Percentiles rank a stretch among this genome's conserved stretches.
Evolutionary conservation across 495 filamentous ascomycete species (phyloP).

Genomic region (Penicillium egyptiacum): DNA sequence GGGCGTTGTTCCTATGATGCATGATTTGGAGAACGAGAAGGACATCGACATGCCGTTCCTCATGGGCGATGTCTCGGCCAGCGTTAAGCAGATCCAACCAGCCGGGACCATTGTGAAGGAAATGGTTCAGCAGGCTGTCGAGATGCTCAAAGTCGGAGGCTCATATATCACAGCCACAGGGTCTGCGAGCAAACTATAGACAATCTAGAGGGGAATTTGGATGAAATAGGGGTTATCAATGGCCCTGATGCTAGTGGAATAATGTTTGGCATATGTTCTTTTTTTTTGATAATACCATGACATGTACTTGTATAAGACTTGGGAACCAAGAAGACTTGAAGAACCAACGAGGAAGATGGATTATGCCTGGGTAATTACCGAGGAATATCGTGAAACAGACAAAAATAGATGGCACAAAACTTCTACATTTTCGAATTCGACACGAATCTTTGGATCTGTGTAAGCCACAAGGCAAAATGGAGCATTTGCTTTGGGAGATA

Average conservation of each 20-base stretch:
- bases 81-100: slow-evolving; percentile 71
- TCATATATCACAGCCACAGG: slow-evolving; percentile 31
- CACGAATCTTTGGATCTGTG: background rate
- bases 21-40: slow-evolving; percentile 73
- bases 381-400: background rate
- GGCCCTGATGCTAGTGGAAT: background rate
- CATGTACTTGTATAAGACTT: slow-evolving; percentile 41
- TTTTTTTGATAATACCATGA: slow-evolving; percentile 27
- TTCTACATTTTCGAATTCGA: background rate
- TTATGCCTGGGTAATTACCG: background rate
- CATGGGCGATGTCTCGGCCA: slow-evolving; percentile 91
- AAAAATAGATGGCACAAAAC: background rate
- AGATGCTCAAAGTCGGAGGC: slow-evolving; percentile 54
- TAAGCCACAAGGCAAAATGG: background rate
- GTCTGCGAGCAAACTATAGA: slow-evolving; percentile 39
- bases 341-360: slow-evolving; percentile 11
- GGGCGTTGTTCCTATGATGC: slow-evolving; percentile 75
- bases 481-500: background rate
- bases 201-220: background rate
- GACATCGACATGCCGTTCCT: slow-evolving; percentile 82
- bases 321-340: slow-evolving; percentile 19
- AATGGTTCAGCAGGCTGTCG: slow-evolving; percentile 80
- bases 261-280: slow-evolving; percentile 1
- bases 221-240: background rate
- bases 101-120: slow-evolving; percentile 78